Base-by-base conservation (phyloP, 306 rosid species). In the Rubus parviflorus region DNA sequence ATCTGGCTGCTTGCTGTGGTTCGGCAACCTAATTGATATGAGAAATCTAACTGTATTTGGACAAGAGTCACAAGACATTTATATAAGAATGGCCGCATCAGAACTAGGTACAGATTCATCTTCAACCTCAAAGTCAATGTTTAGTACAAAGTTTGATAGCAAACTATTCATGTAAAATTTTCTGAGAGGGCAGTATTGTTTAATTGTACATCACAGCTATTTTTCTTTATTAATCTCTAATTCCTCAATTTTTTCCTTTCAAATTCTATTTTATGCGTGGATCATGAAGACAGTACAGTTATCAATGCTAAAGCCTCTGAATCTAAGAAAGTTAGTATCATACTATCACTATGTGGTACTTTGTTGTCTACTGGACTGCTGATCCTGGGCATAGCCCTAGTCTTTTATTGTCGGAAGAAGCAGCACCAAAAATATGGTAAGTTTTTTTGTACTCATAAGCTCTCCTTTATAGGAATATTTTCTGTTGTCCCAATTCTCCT, bases 1-100 rank as follows among this genome's bases (percentile, higher is more conserved):
- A 72, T 76, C 78, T 68, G 89, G 89, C n/a, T 86, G 87, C 78
- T 67, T 81, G 51, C 58, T 83, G 74, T 83, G 90, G 90, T 86
- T 78, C 65, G 52, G 70, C 25, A 54, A 83, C 14, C 48, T 83
- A 70, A 8, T 73, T 38, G 86, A 86, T 9, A 8, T 76, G 17
- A 81, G 57, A 72, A 56, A 47, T 17, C 65, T 57, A 11, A 10
- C 2, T 8, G 74, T 56, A 11, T 74, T 69, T 60, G 89, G 90
- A 6, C 87, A 81, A n/a, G n/a, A n/a, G n/a, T n/a, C n/a, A n/a
- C n/a, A n/a, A 70, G 88, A 81, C 22, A 13, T 84, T 49, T 82
- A 70, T 62, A 47, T 87, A 17, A 77, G 79, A 56, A 37, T 80
- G 70, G 77, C 87, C 30, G 57, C 88, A 64, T 83, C 85, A 4